These are phyloP conservation scores for Aspergillus clavatus DNA, from an alignment of 2,329 filamentous ascomycete genomes.

Conservation along the genomic window DNA sequence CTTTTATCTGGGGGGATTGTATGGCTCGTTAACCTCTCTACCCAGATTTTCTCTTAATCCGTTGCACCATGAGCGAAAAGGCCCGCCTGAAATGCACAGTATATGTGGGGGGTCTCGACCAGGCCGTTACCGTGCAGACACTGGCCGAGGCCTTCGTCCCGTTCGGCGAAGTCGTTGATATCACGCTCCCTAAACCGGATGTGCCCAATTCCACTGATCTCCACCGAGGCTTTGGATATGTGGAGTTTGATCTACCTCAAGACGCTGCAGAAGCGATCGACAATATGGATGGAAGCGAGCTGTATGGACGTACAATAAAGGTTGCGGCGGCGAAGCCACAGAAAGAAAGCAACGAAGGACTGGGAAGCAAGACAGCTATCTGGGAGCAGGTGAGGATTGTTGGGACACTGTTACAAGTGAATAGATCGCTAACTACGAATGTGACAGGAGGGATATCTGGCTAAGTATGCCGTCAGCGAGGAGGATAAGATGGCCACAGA, in stretches of 20 bases:
- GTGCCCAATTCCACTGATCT: constrained; percentile 69
- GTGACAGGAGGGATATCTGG: constrained; percentile 84
- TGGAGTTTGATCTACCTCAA: constrained; percentile 80
- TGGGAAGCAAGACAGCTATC: constrained; percentile 88
- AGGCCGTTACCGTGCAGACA: constrained; percentile 67
- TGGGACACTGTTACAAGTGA: background rate
- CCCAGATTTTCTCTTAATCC: constrained; percentile 1
- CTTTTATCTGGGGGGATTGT: background rate
- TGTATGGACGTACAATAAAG: constrained; percentile 88
- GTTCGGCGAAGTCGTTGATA: constrained; percentile 91
- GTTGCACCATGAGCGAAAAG: constrained; percentile 67
- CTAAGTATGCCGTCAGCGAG: constrained; percentile 78
- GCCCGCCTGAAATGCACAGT: constrained; percentile 83
- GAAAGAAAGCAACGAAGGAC: constrained; percentile 78
- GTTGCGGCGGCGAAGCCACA: constrained; percentile 88
- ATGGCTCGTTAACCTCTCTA: background rate
- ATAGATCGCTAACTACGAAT: constrained; percentile 20
- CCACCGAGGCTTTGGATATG: constrained; percentile 92
- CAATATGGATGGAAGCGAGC: constrained; percentile 97
- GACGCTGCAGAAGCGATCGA: constrained; percentile 95
- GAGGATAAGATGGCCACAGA: constrained; percentile 65
- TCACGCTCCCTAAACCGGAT: constrained; percentile 85
- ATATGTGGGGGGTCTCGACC: constrained; percentile 84
- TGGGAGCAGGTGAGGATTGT: constrained; percentile 79
- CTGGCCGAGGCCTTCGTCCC: constrained; percentile 91